A percentile compares a stretch with the other conserved stretches of the same genome.
phyloP scores from a whole-genome alignment of 2,329 filamentous ascomycete genomes.

The Xylaria sp. region DNA sequence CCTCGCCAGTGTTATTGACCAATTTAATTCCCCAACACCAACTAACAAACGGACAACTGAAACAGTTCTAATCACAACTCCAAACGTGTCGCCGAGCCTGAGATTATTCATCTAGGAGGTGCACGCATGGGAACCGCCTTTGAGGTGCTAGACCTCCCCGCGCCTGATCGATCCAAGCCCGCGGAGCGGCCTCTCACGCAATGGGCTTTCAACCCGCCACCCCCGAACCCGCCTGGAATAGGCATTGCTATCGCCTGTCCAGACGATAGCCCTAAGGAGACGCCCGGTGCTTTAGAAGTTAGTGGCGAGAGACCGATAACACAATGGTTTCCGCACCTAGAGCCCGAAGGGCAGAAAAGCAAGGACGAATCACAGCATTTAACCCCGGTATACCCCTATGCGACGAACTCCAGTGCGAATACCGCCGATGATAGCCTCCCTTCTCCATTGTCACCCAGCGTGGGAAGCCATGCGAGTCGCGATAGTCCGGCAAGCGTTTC shows the following conservation, averaged over 20 bases:
- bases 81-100: conserved; percentile 33
- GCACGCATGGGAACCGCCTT: conserved; percentile 37
- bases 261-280: conserved; percentile 10
- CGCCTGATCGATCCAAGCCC: conserved; percentile 33
- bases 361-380: conserved; percentile 22
- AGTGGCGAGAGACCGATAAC: conserved; percentile 35
- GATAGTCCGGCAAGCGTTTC: conserved; percentile 7
- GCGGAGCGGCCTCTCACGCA: conserved; percentile 31
- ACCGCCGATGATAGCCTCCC: conserved; percentile 22
- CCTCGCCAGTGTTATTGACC: background rate
- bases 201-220: conserved; percentile 37
- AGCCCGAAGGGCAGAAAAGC: conserved; percentile 12
- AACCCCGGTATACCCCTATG: conserved; percentile 14
- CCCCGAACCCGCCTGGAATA: conserved; percentile 36
- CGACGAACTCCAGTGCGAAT: conserved; percentile 7
- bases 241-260: conserved; percentile 31
- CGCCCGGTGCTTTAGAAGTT: background rate
- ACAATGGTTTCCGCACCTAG: conserved; percentile 36
- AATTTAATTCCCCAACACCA: conserved; percentile 6
- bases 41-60: conserved; percentile 24
- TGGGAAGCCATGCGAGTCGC: conserved; percentile 12
- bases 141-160: conserved; percentile 32
- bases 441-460: conserved; percentile 23
- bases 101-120: conserved; percentile 44
- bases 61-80: conserved; percentile 32